Conservation (phyloP, 176 grass and related monocot genomes). For the Thinopyrum elongatum region DNA sequence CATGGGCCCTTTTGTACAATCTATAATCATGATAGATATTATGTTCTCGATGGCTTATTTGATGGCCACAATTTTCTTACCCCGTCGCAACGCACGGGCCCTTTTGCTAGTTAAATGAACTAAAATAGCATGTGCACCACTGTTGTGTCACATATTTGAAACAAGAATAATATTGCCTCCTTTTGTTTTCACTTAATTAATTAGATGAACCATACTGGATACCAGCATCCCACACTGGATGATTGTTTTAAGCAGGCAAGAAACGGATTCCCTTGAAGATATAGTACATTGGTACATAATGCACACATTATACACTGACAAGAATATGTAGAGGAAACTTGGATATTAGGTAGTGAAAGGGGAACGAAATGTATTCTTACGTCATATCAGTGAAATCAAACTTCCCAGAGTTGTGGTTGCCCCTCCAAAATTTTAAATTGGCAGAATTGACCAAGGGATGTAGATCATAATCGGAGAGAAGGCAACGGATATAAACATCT, state of each 20-base stretch:
- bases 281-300: not conserved
- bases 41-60: too few species aligned
- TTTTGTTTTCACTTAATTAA: not conserved
- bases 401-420: conserved; percentile 56
- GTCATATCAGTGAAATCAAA: conserved; percentile 95
- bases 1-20: too few species aligned
- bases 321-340: conserved; percentile 11
- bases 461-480: conserved; percentile 39
- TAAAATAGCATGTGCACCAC: not conserved
- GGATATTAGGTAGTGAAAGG: conserved; percentile 12
- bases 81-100: too few species aligned
- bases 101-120: not conserved
- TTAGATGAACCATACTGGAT: not conserved
- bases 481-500: conserved; percentile 39
- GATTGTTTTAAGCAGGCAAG: not conserved
- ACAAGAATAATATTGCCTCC: not conserved
- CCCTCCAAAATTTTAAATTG: conserved; percentile 36
- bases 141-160: conserved; percentile 20
- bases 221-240: not conserved
- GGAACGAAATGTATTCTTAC: conserved; percentile 51
- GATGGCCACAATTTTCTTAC: too few species aligned
- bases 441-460: conserved; percentile 26
- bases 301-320: not conserved
- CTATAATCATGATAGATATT: too few species aligned
- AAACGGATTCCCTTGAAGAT: not conserved